These are phyloP conservation scores for Xylaria multiplex DNA, from an alignment of 2,329 filamentous ascomycete species.

Conservation along the genomic window DNA sequence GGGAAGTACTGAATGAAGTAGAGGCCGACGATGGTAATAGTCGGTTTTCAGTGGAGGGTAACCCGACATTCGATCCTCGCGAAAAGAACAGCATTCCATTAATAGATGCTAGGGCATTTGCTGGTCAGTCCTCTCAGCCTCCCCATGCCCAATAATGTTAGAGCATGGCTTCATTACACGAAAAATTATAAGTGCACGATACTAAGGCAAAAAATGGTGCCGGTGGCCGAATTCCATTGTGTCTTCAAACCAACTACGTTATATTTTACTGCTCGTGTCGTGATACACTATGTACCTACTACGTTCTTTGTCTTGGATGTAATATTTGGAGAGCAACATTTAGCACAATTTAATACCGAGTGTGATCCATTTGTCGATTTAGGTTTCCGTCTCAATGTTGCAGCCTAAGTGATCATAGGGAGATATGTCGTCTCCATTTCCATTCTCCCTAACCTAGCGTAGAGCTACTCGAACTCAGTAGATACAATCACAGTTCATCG, in stretches of 20 bases:
- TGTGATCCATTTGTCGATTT: neutral
- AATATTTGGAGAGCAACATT: neutral
- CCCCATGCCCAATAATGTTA: constrained; percentile 39
- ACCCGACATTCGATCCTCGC: constrained; percentile 53
- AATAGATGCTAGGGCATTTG: constrained; percentile 57
- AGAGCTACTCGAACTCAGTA: no score
- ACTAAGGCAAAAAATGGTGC: constrained; percentile 20
- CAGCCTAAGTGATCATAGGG: neutral
- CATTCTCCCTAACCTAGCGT: no score
- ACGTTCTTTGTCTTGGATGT: neutral
- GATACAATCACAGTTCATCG: no score
- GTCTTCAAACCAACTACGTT: neutral
- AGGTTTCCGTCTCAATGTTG: neutral
- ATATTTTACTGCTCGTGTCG: constrained; percentile 10
- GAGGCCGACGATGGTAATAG: constrained; percentile 58
- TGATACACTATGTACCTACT: constrained; percentile 9
- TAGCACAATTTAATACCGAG: neutral
- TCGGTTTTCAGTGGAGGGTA: constrained; percentile 56
- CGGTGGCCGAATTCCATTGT: constrained; percentile 5
- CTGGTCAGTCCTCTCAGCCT: constrained; percentile 49
- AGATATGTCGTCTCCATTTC: no score
- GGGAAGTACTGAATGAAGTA: constrained; percentile 59
- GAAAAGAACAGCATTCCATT: constrained; percentile 63
- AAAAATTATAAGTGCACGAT: constrained; percentile 25
- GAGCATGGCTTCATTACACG: neutral